Conservation (phyloP, 78 protist genomes). For the Dictyostelium citrinum region DNA sequence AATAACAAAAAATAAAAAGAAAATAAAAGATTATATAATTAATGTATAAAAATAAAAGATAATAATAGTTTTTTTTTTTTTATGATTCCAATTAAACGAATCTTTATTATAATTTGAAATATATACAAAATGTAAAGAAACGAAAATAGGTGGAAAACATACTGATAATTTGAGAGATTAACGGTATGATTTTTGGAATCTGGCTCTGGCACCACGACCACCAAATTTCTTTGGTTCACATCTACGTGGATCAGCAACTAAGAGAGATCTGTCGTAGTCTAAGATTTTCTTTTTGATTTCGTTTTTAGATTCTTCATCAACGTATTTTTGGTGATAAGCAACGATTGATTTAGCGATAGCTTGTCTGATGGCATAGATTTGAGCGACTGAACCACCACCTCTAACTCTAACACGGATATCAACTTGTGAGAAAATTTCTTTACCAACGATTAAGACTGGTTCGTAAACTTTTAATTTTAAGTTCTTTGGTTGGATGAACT, state of each 20-base stretch:
- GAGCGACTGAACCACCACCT: constrained; percentile 99
- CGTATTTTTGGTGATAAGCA: constrained; percentile 99
- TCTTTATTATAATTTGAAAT: not conserved
- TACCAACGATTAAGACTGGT: constrained; percentile 97
- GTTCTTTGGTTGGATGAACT: constrained; percentile 93
- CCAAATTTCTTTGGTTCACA: constrained; percentile 99
- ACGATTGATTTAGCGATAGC: constrained; percentile 98
- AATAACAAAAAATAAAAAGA: too few relatives aligned
- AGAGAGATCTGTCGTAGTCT: constrained; percentile 96
- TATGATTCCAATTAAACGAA: not conserved
- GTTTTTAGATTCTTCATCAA: constrained; percentile 96
- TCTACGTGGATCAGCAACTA: constrained; percentile 99
- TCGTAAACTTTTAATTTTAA: constrained; percentile 98
- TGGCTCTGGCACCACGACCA: constrained; percentile 99
- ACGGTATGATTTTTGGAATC: constrained; percentile 99
- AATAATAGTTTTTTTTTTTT: not conserved
- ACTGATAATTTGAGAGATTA: constrained; percentile 59
- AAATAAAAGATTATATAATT: too few relatives aligned
- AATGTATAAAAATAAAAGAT: too few relatives aligned
- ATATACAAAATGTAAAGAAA: not conserved
- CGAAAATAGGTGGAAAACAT: not conserved
- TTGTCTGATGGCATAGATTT: constrained; percentile 99
- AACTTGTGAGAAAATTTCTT: constrained; percentile 88
- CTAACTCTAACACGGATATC: constrained; percentile 98
- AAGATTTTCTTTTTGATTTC: constrained; percentile 95